Conservation (phyloP, 2,329 filamentous ascomycete genomes). For the Exophiala alcalophila region DNA sequence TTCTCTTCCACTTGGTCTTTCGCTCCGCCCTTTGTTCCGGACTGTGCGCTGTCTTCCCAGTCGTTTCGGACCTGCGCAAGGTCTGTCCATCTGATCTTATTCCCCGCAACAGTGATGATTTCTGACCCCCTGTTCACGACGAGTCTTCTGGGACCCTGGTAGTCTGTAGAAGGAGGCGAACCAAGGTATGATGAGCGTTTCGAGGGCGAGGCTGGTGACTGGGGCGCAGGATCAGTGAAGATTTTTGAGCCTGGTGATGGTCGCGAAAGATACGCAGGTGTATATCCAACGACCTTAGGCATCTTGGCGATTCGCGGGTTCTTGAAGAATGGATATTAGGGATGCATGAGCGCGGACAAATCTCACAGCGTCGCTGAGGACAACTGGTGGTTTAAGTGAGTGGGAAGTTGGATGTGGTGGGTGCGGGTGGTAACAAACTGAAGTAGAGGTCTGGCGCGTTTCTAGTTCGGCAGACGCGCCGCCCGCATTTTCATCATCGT, state of each 20-base stretch:
- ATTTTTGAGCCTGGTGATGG: conserved; percentile 74
- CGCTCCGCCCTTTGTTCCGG: conserved; percentile 2
- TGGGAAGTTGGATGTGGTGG: too few species aligned
- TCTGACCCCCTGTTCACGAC: conserved; percentile 82
- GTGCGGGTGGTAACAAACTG: too few species aligned
- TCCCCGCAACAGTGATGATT: conserved; percentile 82
- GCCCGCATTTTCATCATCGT: conserved; percentile 7
- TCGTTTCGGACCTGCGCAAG: conserved; percentile 72
- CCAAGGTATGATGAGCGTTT: conserved; percentile 36
- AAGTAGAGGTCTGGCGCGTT: too few species aligned
- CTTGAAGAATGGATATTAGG: background rate
- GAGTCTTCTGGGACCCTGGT: conserved; percentile 52
- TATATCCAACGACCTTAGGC: conserved; percentile 82
- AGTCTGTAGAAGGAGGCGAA: conserved; percentile 30
- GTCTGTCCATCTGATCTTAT: conserved; percentile 89
- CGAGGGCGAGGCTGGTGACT: conserved; percentile 39
- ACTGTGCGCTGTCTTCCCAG: conserved; percentile 42
- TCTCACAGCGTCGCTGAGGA: too few species aligned
- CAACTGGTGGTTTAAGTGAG: too few species aligned
- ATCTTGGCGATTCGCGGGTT: conserved; percentile 58
- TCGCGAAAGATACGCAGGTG: conserved; percentile 79
- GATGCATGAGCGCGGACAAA: too few species aligned
- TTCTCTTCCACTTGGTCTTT: conserved; percentile 1
- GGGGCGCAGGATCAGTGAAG: conserved; percentile 59
- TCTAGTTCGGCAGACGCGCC: too few species aligned